These are phyloP conservation scores for Solanum raphanifolium DNA, from an alignment of 257 asterid genomes.

Conservation along the genomic window DNA sequence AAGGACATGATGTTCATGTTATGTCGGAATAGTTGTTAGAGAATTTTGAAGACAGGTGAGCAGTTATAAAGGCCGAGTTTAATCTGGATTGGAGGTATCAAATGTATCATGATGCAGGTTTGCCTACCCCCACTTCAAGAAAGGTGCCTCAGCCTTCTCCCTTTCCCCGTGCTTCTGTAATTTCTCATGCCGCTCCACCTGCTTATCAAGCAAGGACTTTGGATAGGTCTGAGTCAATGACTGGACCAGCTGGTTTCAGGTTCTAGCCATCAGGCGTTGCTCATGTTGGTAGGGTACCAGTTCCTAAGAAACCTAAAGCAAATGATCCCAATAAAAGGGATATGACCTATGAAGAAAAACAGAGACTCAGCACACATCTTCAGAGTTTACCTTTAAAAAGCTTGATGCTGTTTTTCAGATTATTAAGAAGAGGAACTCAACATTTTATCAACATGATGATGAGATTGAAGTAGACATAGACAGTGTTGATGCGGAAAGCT, in stretches of 20 bases:
- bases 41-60: constrained; percentile 16
- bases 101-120: constrained; percentile 5
- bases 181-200: neutral
- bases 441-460: no score
- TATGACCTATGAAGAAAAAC: no score
- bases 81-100: constrained; percentile 7
- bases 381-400: no score
- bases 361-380: no score
- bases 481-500: no score
- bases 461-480: no score
- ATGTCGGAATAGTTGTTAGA: constrained; percentile 6
- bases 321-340: neutral
- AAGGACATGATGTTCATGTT: constrained; percentile 15
- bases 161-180: neutral
- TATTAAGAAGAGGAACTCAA: no score
- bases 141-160: neutral
- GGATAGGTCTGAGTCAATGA: constrained; percentile 4
- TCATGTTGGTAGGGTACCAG: constrained; percentile 1
- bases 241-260: neutral
- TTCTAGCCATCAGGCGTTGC: neutral
- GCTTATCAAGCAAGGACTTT: constrained; percentile 3
- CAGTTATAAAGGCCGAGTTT: constrained; percentile 6
- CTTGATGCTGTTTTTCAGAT: no score
- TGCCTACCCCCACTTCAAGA: constrained; percentile 6
- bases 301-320: constrained; percentile 15